These are phyloP conservation scores for Crotalaria pallida DNA, from an alignment of 306 rosid genomes.

Conservation along the genomic window DNA sequence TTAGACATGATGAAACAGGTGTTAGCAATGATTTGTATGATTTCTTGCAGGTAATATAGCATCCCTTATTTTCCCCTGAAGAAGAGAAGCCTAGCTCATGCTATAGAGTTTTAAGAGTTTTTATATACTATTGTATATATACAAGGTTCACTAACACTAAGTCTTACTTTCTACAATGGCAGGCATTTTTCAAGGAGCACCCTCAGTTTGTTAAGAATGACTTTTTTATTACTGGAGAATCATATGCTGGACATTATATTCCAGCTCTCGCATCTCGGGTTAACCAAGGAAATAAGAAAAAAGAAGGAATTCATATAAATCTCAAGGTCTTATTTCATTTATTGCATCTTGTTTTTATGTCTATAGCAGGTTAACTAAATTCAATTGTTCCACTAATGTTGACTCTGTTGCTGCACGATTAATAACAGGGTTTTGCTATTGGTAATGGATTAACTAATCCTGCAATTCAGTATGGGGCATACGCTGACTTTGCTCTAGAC, in stretches of 20 bases:
- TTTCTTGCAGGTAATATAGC: conserved; percentile 63
- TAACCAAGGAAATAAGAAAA: conserved; percentile 68
- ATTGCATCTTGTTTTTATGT: no score
- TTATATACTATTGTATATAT: background rate
- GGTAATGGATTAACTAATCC: conserved; percentile 88
- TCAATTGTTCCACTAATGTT: background rate
- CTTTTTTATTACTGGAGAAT: conserved; percentile 85
- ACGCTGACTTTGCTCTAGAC: conserved; percentile 71
- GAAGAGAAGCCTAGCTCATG: background rate
- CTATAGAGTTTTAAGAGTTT: background rate
- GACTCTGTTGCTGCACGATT: no score
- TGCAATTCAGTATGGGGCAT: conserved; percentile 67
- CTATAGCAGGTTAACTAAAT: background rate
- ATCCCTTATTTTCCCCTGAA: background rate
- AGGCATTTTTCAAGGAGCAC: conserved; percentile 71
- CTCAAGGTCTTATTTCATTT: conserved; percentile 64
- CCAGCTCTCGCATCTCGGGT: conserved; percentile 79
- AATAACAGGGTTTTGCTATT: conserved; percentile 67
- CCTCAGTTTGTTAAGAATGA: conserved; percentile 61
- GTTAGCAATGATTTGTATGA: conserved; percentile 82
- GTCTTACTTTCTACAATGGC: background rate
- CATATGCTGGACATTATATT: conserved; percentile 91
- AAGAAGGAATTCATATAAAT: conserved; percentile 57
- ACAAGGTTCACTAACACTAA: background rate
- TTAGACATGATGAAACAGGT: conserved; percentile 63